Conservation (phyloP, 2,329 filamentous ascomycete genomes). For the Lecanicillium sp. region DNA sequence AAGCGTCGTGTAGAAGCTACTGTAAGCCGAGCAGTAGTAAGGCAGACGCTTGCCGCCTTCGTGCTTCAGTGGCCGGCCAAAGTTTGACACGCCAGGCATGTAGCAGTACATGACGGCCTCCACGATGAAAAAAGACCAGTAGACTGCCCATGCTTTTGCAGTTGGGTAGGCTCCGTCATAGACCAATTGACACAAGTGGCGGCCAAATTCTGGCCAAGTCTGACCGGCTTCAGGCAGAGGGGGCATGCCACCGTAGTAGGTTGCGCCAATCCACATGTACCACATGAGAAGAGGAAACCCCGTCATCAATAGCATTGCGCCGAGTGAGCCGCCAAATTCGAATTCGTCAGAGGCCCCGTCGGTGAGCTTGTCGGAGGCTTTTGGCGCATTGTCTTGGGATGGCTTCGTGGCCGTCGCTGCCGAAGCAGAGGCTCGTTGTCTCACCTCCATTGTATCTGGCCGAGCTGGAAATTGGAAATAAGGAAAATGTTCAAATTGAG, state of each 20-base stretch:
- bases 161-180: conserved; percentile 81
- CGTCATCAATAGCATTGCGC: conserved; percentile 77
- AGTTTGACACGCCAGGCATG: conserved; percentile 77
- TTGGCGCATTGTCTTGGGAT: too few species aligned
- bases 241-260: conserved; percentile 79
- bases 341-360: conserved; percentile 41
- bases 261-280: conserved; percentile 98
- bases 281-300: conserved; percentile 91
- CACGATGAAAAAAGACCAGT: conserved; percentile 86
- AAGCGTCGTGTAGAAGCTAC: conserved; percentile 82
- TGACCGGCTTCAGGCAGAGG: conserved; percentile 61
- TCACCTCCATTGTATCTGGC: too few species aligned
- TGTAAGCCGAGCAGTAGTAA: conserved; percentile 90
- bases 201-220: conserved; percentile 60
- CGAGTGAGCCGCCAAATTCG: conserved; percentile 81
- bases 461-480: too few species aligned
- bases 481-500: too few species aligned
- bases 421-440: too few species aligned
- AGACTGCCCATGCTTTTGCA: conserved; percentile 77
- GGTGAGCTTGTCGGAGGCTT: too few species aligned
- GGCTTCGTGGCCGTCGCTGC: too few species aligned
- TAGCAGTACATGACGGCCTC: conserved; percentile 76
- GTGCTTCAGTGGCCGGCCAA: conserved; percentile 81
- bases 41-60: conserved; percentile 74
- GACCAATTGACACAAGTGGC: conserved; percentile 61